phyloP scores from a whole-genome alignment of 108 stramenopile genomes.

The Epipyxis sp. region DNA sequence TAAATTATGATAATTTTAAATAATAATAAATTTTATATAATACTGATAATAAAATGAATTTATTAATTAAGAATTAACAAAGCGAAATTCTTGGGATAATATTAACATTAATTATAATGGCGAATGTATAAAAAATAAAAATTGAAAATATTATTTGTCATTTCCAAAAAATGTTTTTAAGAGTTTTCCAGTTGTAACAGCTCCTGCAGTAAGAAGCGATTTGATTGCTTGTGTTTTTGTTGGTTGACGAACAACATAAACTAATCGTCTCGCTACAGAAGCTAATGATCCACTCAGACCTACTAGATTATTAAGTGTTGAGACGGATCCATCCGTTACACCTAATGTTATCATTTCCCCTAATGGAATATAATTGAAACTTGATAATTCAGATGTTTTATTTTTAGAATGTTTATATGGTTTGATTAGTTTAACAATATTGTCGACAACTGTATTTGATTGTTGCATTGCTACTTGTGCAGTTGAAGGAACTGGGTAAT shows the following conservation, averaged over 20 bases:
- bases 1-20: too few species aligned
- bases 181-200: neutral
- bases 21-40: too few species aligned
- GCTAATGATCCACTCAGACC: slow-evolving; percentile 61
- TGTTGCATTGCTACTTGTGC: slow-evolving; percentile 50
- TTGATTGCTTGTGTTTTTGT: slow-evolving; percentile 43
- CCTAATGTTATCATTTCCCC: slow-evolving; percentile 69
- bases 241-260: slow-evolving; percentile 75
- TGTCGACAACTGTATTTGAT: slow-evolving; percentile 43
- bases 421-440: slow-evolving; percentile 36
- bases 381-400: slow-evolving; percentile 20
- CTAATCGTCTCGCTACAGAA: slow-evolving; percentile 60
- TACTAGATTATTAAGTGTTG: slow-evolving; percentile 61
- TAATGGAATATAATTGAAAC: slow-evolving; percentile 63
- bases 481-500: neutral
- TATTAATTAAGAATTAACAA: too few species aligned
- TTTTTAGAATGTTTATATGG: neutral
- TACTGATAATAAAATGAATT: too few species aligned
- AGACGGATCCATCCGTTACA: slow-evolving; percentile 34
- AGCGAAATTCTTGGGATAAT: too few species aligned
- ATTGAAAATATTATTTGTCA: neutral
- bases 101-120: too few species aligned
- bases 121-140: too few species aligned
- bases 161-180: neutral
- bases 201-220: slow-evolving; percentile 9